Evolutionary conservation across 257 asterid genomes (phyloP).

Genomic region (Primulina eburnea): DNA sequence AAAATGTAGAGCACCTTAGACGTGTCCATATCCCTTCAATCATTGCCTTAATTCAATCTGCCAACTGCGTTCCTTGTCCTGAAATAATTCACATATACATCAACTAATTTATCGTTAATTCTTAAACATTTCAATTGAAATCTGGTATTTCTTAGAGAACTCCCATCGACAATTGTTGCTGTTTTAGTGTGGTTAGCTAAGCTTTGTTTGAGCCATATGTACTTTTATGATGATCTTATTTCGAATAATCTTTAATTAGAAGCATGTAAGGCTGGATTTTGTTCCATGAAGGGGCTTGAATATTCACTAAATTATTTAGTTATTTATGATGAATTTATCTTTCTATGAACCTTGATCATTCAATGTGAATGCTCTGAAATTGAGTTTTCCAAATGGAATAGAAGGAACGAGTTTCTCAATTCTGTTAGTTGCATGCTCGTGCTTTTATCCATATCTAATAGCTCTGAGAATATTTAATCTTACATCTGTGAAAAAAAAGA

Average conservation of each 20-base stretch:
- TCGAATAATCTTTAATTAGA: background rate
- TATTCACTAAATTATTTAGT: background rate
- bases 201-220: background rate
- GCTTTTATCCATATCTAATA: background rate
- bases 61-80: background rate
- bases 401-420: slow-evolving; percentile 1
- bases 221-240: background rate
- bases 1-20: background rate
- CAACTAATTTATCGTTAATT: too few species aligned
- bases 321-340: background rate
- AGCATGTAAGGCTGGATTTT: background rate
- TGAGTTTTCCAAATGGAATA: background rate
- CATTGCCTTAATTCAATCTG: background rate
- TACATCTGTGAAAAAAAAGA: background rate
- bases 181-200: too few species aligned
- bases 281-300: background rate
- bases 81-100: background rate
- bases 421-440: background rate
- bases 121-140: background rate
- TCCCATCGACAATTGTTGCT: background rate
- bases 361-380: slow-evolving; percentile 8
- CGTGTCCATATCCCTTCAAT: background rate
- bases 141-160: background rate
- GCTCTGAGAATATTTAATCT: background rate
- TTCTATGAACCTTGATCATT: background rate